Base-by-base conservation (phyloP, 352 stramenopile species). In the Peronospora farinosa region DNA sequence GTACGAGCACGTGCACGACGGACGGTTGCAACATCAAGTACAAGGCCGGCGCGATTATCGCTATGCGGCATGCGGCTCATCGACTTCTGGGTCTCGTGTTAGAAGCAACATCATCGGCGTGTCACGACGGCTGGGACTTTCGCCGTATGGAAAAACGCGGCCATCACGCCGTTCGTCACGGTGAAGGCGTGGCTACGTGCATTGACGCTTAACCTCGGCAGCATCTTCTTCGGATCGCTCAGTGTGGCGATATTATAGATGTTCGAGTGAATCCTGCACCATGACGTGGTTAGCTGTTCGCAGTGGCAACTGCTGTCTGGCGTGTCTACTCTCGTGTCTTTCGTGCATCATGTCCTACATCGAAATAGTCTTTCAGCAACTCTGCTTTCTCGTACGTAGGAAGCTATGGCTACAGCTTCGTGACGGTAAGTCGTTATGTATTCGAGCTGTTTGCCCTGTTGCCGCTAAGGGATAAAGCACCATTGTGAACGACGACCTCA, bases 61-160 rank as follows among this genome's bases (percentile, higher is more conserved):
- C 63, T 91, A 12, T 95, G 96, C 53, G 61, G 75, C 16, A 88
- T 98, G 64, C 57, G 97, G 36, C 37, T 98, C n/a, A 84, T 89
- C 36, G 97, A 95, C 65, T 96, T 95, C 66, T 98, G 92, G 92
- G 84, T 77, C 31, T 84, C 33, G 82, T 96, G 33, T 51, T 92
- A n/a, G n/a, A 45, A 69, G 71, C 52, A 97, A 97, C 67, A 63
- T 97, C 25, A 78, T 98, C 43, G 80, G n/a, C n/a, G 86, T 19
- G 80, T 92, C 23, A 95, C 90, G 8, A 84, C 93, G 5, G 78
- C 88, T 11, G 91, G 90, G 17, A 95, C 81, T 0, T 82, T 98
- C 19, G 87, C 76, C 13, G 86, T 83, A 12, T 98, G 95, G 95
- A 80, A 88, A 54, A 83, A 82, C 50, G 70, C 88, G 3, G 71